Conservation (phyloP, 2,329 filamentous ascomycete species). For the Calonectria multiphialidica region DNA sequence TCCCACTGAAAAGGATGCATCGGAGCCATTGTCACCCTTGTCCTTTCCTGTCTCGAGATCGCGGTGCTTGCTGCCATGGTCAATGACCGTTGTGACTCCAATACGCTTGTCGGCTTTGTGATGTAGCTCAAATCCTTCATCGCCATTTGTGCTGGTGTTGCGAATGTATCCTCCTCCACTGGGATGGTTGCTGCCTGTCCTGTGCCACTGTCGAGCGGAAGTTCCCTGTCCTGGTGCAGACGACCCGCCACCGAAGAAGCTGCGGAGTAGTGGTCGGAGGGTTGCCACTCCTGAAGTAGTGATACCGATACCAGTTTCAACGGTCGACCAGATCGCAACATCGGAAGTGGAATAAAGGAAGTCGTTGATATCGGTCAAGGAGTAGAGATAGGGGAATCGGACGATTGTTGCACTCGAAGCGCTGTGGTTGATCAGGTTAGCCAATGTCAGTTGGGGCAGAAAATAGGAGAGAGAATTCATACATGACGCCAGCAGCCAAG, state of each 20-base stretch:
- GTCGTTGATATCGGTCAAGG: slow-evolving; percentile 51
- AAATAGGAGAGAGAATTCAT: not conserved
- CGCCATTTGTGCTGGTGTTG: slow-evolving; percentile 26
- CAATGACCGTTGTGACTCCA: not conserved
- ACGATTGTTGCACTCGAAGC: slow-evolving; percentile 54
- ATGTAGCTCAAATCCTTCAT: not conserved
- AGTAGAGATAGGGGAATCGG: slow-evolving; percentile 55
- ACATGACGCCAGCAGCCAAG: not conserved
- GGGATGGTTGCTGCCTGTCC: slow-evolving; percentile 36
- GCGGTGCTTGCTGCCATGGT: not conserved
- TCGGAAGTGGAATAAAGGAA: slow-evolving; percentile 59
- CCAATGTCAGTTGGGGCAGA: not conserved
- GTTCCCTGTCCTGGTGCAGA: slow-evolving; percentile 33
- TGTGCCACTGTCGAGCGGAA: slow-evolving; percentile 36
- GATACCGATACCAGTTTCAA: not conserved
- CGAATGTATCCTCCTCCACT: slow-evolving; percentile 35
- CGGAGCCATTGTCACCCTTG: not conserved
- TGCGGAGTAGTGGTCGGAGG: slow-evolving; percentile 42
- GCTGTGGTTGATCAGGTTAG: not conserved
- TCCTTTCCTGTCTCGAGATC: not conserved
- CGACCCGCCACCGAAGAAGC: slow-evolving; percentile 30
- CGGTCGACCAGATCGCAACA: slow-evolving; percentile 38
- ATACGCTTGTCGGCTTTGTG: not conserved
- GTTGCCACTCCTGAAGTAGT: not conserved
- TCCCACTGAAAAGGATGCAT: not conserved